A percentile compares a stretch with the other conserved stretches of the same genome.
These are phyloP conservation scores for Fusarium sambucinum DNA, from an alignment of 2,329 filamentous ascomycete species.

Conservation along the genomic window DNA sequence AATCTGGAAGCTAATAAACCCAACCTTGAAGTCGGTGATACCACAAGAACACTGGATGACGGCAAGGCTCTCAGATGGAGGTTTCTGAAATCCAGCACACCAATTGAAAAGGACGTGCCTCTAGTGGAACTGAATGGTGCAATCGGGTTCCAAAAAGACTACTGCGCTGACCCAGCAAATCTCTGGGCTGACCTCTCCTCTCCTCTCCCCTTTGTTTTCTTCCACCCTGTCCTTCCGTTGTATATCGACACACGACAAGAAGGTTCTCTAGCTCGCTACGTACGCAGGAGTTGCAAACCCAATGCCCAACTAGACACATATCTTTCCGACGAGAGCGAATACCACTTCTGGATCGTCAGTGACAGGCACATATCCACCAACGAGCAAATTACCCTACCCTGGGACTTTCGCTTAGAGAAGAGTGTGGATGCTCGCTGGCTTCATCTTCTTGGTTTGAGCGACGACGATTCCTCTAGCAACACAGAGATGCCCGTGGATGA, in stretches of 20 bases:
- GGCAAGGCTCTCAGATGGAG: conserved; percentile 73
- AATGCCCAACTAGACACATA: conserved; percentile 92
- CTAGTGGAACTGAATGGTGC: conserved; percentile 81
- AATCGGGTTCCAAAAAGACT: conserved; percentile 79
- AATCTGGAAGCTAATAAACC: conserved; percentile 59
- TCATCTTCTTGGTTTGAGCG: conserved; percentile 70
- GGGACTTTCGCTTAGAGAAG: conserved; percentile 75
- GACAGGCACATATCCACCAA: conserved; percentile 77
- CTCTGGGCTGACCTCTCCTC: conserved; percentile 75
- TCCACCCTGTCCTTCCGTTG: conserved; percentile 87
- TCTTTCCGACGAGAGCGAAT: conserved; percentile 80
- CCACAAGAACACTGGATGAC: conserved; percentile 51
- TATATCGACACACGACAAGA: conserved; percentile 93
- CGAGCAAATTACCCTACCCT: conserved; percentile 73
- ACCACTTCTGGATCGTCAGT: conserved; percentile 93
- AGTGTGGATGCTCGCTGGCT: conserved; percentile 66
- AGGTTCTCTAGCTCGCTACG: conserved; percentile 86
- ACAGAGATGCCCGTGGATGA: conserved; percentile 68
- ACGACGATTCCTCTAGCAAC: conserved; percentile 65
- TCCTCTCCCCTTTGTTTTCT: conserved; percentile 81
- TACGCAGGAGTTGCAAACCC: conserved; percentile 90
- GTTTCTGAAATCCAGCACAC: conserved; percentile 65
- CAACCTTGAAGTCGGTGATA: conserved; percentile 64
- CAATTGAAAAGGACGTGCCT: conserved; percentile 68
- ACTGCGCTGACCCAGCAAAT: conserved; percentile 74